Base-by-base conservation (phyloP, 1,284 basidiomycete genomes). In the Austroboletus olivaceoglutinosus region DNA sequence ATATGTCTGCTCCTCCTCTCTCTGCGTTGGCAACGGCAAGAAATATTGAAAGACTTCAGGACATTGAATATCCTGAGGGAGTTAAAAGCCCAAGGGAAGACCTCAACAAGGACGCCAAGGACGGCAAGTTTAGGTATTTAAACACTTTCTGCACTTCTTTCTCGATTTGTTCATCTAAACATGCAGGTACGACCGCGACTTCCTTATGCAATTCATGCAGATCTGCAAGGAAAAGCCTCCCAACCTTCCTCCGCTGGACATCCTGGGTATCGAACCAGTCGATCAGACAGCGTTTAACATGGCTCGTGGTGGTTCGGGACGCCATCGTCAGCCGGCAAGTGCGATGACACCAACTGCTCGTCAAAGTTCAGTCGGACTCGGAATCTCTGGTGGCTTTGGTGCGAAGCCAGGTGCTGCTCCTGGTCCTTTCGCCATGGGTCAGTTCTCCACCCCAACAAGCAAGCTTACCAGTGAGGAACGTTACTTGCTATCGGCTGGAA, bases 171-270 rank as follows among this genome's bases (percentile, higher is more conserved):
- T 55, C 21, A 52, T 22, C 22, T 50, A 46, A n/a, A n/a, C 15
- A n/a, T 40, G 10, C 40, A 91, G 95, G 62, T 99, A 99, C 71
- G 94, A 98, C 71, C 93, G 96, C 44, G 93, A 96, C 40, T 99
- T 99, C 83, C 79, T 99, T 29, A 73, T 99, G 57, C 97, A 99
- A 68, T 99, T 99, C 76, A 97, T 98, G 93, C 76, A 76, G 36
- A 76, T 97, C 50, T 99, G 94, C 78, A 91, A 87, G 70, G 95
- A 98, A 72, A 96, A 94, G 73, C 96, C 97, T 1, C 90, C 89
- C 51, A 81, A 83, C 50, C 83, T 98, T 23, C 93, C 95, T 31
- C 83, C 91, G 55, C 81, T 98, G 43, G 93, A 96, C 60, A 87
- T 89, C 27, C 89, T 99, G 62, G 96, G 96, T 48, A 83, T 98